Base-by-base conservation (phyloP, 352 stramenopile species). In the Phytophthora sp. region DNA sequence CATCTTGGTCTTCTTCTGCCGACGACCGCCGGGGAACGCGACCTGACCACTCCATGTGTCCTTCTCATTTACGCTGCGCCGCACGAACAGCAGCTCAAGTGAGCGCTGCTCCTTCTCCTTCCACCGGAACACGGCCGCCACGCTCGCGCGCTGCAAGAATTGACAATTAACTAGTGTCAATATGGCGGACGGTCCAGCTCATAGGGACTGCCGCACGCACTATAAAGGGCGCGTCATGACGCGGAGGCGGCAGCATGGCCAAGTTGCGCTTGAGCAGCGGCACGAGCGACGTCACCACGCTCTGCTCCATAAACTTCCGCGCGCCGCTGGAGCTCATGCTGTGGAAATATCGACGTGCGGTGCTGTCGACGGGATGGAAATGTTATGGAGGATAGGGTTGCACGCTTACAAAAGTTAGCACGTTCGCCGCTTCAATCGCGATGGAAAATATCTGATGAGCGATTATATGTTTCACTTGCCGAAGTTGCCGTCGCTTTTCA, bases 21-120 rank as follows among this genome's bases (percentile, higher is more conserved):
- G 76, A 7, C 75, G 82, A 20, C 88, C 88, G 16, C 88, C 86
- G 1, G 87, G 88, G 57, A 95, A 94, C 16, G 88, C 88, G 15
- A 95, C 70, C 46, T 95, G 88, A 1, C 88, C 86, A 44, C 88
- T 95, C 88, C 88, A 95, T 31, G 77, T 77, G 64, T 95, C 88
- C 30, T 78, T 74, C 36, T 89, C 72, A 52, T 93, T 95, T 54
- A 92, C 67, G 18, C 74, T 79, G 23, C 88, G 85, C 7, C 85
- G 80, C 54, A 95, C 86, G 38, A 94, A 86, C 21, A 95, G 71
- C 50, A 95, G 55, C 57, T 95, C 78, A 0, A 95, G 71, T 49
- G 82, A 85, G 12, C 38, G 68, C 38, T 87, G 74, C 62, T 89
- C 74, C 41, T 78, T 78, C 55, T 90, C 80, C n/a, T 80, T 80